These are phyloP conservation scores for Lecanicillium sp. DNA, from an alignment of 2,329 filamentous ascomycete genomes.

Conservation along the genomic window DNA sequence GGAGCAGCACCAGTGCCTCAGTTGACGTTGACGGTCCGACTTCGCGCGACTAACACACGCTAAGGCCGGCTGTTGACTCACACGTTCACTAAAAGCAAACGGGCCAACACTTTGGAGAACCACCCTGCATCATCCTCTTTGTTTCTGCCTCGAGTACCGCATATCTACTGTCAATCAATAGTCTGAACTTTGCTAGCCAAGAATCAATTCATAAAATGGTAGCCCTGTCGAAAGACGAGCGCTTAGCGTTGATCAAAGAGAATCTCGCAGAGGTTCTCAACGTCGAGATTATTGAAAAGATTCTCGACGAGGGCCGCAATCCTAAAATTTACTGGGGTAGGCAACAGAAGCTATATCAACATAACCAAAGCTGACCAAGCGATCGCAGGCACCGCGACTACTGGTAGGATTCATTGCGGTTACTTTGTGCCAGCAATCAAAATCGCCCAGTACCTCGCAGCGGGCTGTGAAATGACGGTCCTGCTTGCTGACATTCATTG, in stretches of 20 bases:
- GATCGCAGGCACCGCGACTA: conserved; percentile 63
- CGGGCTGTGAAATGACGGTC: conserved; percentile 74
- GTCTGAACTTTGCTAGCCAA: too few relatives aligned
- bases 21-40: too few relatives aligned
- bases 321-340: conserved; percentile 78
- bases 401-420: conserved; percentile 79
- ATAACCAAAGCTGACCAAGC: background rate
- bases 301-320: conserved; percentile 61
- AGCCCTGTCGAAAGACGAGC: conserved; percentile 54
- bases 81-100: too few relatives aligned
- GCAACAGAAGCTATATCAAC: conserved; percentile 4
- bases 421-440: conserved; percentile 88
- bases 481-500: conserved; percentile 69
- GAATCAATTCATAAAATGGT: too few relatives aligned
- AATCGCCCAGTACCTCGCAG: conserved; percentile 77
- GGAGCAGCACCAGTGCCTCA: too few relatives aligned
- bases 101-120: too few relatives aligned
- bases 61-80: too few relatives aligned
- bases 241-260: conserved; percentile 66
- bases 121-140: too few relatives aligned
- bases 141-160: too few relatives aligned
- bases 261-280: conserved; percentile 80
- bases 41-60: too few relatives aligned
- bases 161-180: too few relatives aligned
- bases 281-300: conserved; percentile 70